These are phyloP conservation scores for Cephalotrichum gorgonifer DNA, from an alignment of 2,329 filamentous ascomycete genomes.

Conservation along the genomic window DNA sequence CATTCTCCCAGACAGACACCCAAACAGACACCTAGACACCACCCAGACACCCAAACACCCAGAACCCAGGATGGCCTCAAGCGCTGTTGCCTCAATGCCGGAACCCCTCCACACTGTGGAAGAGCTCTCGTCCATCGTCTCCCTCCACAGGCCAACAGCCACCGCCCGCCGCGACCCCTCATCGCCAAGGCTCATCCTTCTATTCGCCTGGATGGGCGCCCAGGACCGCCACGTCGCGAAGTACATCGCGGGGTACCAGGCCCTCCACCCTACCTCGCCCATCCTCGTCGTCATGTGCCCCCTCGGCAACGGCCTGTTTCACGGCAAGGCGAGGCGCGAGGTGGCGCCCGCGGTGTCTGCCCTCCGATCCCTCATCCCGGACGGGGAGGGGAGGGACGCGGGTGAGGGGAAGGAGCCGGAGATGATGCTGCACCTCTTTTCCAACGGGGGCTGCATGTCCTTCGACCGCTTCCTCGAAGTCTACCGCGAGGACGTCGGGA, in stretches of 20 bases:
- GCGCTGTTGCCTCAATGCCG: too few species aligned
- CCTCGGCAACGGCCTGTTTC: slow-evolving; percentile 21
- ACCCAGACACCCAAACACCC: too few species aligned
- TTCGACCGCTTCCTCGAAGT: slow-evolving; percentile 25
- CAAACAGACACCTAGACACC: too few species aligned
- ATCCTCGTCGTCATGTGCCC: slow-evolving; percentile 36
- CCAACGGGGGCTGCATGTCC: slow-evolving; percentile 38
- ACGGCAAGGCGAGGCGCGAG: slow-evolving; percentile 18
- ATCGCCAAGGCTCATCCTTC: slow-evolving; percentile 33
- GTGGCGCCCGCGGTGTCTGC: slow-evolving; percentile 28
- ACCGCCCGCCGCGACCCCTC: slow-evolving; percentile 1
- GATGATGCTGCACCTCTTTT: slow-evolving; percentile 39
- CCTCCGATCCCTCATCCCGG: slow-evolving; percentile 20
- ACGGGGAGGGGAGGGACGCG: slow-evolving; percentile 6
- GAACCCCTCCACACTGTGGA: too few species aligned
- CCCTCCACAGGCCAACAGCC: slow-evolving; percentile 21
- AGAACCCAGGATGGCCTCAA: too few species aligned
- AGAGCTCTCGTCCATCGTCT: slow-evolving; percentile 22
- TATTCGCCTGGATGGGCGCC: slow-evolving; percentile 42
- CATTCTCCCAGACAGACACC: too few species aligned
- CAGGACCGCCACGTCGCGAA: slow-evolving; percentile 38
- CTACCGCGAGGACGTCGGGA: slow-evolving; percentile 16
- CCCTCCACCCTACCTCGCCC: slow-evolving; percentile 30
- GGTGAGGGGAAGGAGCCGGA: slow-evolving; percentile 15
- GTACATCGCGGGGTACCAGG: slow-evolving; percentile 34